These are phyloP conservation scores for Paxillus ammoniavirescens DNA, from an alignment of 768 basidiomycete species.

Conservation along the genomic window DNA sequence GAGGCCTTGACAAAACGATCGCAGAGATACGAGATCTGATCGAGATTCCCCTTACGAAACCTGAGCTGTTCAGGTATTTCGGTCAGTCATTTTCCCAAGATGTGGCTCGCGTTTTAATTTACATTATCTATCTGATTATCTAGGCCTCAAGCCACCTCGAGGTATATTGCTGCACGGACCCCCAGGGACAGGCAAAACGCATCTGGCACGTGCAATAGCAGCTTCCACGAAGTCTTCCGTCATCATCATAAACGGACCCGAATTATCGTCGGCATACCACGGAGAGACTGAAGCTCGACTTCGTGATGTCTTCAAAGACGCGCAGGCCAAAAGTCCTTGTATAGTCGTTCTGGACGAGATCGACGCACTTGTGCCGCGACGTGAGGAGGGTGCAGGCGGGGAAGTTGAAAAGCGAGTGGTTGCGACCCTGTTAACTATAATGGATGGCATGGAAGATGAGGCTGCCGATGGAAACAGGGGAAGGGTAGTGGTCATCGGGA, in stretches of 20 bases:
- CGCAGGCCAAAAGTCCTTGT: conserved; percentile 78
- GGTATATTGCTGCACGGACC: conserved; percentile 95
- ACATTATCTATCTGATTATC: conserved; percentile 1
- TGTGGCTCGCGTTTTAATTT: conserved; percentile 15
- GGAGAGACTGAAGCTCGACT: conserved; percentile 94
- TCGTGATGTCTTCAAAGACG: conserved; percentile 86
- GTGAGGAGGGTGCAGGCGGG: conserved; percentile 88
- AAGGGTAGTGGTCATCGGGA: conserved; percentile 91
- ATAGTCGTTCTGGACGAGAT: conserved; percentile 96
- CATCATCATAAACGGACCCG: conserved; percentile 94
- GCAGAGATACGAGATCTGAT: conserved; percentile 80
- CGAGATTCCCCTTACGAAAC: conserved; percentile 82
- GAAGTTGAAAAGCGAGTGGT: conserved; percentile 97
- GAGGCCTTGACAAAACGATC: conserved; percentile 88
- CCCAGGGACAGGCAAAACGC: conserved; percentile 97
- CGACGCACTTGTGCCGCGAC: conserved; percentile 87
- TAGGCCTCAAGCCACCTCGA: conserved; percentile 92
- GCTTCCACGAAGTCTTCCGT: conserved; percentile 82
- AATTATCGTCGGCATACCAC: conserved; percentile 92
- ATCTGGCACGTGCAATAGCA: conserved; percentile 92
- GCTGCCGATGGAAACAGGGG: conserved; percentile 37
- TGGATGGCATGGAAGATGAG: conserved; percentile 81
- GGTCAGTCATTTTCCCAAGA: conserved; percentile 38
- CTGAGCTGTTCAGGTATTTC: conserved; percentile 76
- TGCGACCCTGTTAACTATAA: conserved; percentile 88